Evolutionary conservation across 805 yeast genomes (phyloP).

Genomic region (Candida odintsovae): DNA sequence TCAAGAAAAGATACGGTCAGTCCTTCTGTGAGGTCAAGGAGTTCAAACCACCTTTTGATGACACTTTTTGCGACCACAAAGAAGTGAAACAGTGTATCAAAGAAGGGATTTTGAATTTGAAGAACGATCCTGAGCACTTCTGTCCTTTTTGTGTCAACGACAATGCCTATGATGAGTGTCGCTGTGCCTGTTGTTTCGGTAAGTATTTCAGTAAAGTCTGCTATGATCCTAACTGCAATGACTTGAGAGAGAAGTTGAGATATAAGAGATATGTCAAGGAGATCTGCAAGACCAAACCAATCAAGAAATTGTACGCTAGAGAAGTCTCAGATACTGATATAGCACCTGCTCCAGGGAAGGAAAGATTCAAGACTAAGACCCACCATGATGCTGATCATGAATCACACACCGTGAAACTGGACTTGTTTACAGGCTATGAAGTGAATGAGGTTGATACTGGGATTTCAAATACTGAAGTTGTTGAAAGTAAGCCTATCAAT

Average conservation of each 20-base stretch:
- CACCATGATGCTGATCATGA: not conserved
- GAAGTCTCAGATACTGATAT: not conserved
- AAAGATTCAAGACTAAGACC: conserved; percentile 2
- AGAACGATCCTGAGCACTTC: conserved; percentile 18
- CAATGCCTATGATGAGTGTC: conserved; percentile 24
- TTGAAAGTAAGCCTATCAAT: conserved; percentile 6
- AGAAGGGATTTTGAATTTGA: conserved; percentile 16
- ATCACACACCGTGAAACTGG: not conserved
- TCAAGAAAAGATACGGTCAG: conserved; percentile 12
- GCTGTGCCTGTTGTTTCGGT: conserved; percentile 25
- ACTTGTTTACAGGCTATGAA: conserved; percentile 3
- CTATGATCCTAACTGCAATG: conserved; percentile 21
- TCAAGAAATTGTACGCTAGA: conserved; percentile 2
- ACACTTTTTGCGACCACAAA: conserved; percentile 14
- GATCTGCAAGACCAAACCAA: conserved; percentile 20
- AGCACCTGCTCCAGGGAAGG: not conserved
- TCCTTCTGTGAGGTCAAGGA: conserved; percentile 15
- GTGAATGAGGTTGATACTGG: not conserved
- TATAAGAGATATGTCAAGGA: conserved; percentile 22
- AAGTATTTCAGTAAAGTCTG: conserved; percentile 22
- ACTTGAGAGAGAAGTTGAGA: conserved; percentile 18
- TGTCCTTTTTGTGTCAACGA: conserved; percentile 24
- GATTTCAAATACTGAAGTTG: not conserved
- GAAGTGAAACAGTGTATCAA: conserved; percentile 20
- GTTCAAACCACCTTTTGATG: conserved; percentile 19